Base-by-base conservation (phyloP, 2,329 filamentous ascomycete species). In the Thielaviopsis populi region DNA sequence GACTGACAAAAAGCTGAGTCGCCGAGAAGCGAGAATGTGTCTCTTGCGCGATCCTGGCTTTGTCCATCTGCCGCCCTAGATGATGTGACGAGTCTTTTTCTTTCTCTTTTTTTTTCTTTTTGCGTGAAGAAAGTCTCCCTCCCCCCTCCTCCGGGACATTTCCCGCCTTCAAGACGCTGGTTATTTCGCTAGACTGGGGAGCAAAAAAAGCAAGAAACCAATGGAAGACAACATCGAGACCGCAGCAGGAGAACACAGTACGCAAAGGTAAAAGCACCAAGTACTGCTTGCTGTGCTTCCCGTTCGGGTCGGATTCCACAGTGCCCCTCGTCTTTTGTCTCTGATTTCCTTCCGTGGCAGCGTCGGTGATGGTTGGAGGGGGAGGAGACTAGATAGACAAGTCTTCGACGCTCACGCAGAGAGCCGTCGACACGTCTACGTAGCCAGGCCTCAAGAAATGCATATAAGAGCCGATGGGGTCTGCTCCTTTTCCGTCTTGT, bases 21-120 rank as follows among this genome's bases (percentile, higher is more conserved):
- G 50, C 50, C 50, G 50, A 54, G 50, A 54, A 54, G 50, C 50
- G 50, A 54, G 50, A 54, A 54, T 54, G 50, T 54, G 50, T 54
- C 50, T 54, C 50, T 54, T 30, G 24, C 50, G 15, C 24, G 50
- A 54, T 54, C 50, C 50, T 54, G 24, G 24, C 10, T 54, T 33
- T 54, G 11, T n/a, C 24, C 24, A 33, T 54, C 50, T 27, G 27
- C 50, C 22, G 50, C 11, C 50, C 50, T 24, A 54, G 50, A 30
- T 54, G 17, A 54, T 54, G 50, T 15, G 50, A 54, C 27, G 10
- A 33, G 50, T 24, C 50, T 53, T 37, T 33, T 42, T 42, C n/a
- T n/a, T n/a, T n/a, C n/a, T 43, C 19, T 43, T 43, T 43, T 43
- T 43, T 43, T n/a, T 43, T n/a, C 42, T 43, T 43, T 1, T 22